These are phyloP conservation scores for Russula olivacea DNA, from an alignment of 768 basidiomycete genomes.

Conservation along the genomic window DNA sequence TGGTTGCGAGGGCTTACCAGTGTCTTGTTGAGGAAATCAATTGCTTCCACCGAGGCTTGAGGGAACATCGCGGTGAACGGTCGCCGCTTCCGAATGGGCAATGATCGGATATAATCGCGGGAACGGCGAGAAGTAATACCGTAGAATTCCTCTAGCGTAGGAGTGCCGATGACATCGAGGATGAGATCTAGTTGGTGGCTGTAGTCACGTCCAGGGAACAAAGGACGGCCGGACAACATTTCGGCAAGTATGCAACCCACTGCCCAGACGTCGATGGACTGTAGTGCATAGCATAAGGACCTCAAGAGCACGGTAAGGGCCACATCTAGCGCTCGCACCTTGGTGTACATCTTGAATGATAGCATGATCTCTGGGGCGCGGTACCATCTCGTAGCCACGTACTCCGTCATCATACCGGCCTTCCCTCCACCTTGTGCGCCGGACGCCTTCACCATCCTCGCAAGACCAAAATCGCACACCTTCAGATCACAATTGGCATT, in stretches of 20 bases:
- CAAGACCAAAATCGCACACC: conserved; percentile 85
- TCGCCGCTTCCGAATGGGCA: conserved; percentile 74
- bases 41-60: conserved; percentile 62
- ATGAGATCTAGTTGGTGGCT: conserved; percentile 85
- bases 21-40: conserved; percentile 68
- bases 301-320: background rate
- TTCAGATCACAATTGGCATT: conserved; percentile 89
- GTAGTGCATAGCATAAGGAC: conserved; percentile 1
- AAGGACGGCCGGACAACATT: conserved; percentile 69
- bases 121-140: conserved; percentile 81
- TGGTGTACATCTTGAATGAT: conserved; percentile 85
- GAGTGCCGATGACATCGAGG: conserved; percentile 84
- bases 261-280: conserved; percentile 73
- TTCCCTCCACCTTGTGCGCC: conserved; percentile 47
- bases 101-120: conserved; percentile 79
- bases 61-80: conserved; percentile 73
- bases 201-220: conserved; percentile 86
- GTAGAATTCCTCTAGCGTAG: conserved; percentile 86
- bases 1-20: conserved; percentile 38
- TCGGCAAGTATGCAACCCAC: conserved; percentile 77
- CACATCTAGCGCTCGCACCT: conserved; percentile 36
- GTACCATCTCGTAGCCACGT: conserved; percentile 91
- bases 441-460: conserved; percentile 56
- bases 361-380: conserved; percentile 94
- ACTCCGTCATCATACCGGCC: conserved; percentile 69